A percentile compares a stretch with the other conserved stretches of the same genome.
These are phyloP conservation scores for Vitis rupestris DNA, from an alignment of 164 flowering plant species.

Conservation along the genomic window DNA sequence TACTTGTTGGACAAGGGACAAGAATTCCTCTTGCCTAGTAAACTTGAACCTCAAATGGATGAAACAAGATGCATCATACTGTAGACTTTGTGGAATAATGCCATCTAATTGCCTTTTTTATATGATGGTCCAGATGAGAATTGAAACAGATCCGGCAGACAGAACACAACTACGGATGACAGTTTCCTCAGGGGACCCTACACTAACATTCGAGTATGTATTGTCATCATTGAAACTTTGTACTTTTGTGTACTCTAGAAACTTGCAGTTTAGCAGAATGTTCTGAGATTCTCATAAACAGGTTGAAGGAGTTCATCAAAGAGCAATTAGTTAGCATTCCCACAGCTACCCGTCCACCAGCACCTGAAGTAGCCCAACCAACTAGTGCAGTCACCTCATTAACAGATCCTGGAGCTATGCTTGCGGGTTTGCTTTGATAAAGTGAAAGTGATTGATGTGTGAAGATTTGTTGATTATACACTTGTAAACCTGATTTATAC, in stretches of 20 bases:
- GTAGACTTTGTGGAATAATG: neutral
- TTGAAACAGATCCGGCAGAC: slow-evolving; percentile 99
- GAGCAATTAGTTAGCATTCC: slow-evolving; percentile 83
- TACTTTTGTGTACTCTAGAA: neutral
- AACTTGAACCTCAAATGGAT: no score
- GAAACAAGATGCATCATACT: neutral
- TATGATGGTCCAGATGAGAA: slow-evolving; percentile 58
- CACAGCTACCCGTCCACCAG: slow-evolving; percentile 32
- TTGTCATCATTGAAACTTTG: neutral
- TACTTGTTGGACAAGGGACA: no score
- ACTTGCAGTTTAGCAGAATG: neutral
- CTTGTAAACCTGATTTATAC: slow-evolving; percentile 35
- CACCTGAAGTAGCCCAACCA: slow-evolving; percentile 42
- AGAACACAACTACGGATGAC: slow-evolving; percentile 97
- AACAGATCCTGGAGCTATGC: slow-evolving; percentile 86
- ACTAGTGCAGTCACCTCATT: slow-evolving; percentile 30
- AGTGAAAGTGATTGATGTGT: slow-evolving; percentile 12
- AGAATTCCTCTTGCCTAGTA: no score
- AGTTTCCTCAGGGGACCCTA: slow-evolving; percentile 85
- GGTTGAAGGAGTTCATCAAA: slow-evolving; percentile 95
- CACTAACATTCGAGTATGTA: slow-evolving; percentile 83
- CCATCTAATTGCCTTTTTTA: slow-evolving; percentile 2
- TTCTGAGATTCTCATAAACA: slow-evolving; percentile 30
- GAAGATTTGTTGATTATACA: slow-evolving; percentile 41
- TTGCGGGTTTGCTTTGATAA: slow-evolving; percentile 79